Conservation (phyloP, 1,139 yeast genomes). For the Petasospora rhodanensis region DNA sequence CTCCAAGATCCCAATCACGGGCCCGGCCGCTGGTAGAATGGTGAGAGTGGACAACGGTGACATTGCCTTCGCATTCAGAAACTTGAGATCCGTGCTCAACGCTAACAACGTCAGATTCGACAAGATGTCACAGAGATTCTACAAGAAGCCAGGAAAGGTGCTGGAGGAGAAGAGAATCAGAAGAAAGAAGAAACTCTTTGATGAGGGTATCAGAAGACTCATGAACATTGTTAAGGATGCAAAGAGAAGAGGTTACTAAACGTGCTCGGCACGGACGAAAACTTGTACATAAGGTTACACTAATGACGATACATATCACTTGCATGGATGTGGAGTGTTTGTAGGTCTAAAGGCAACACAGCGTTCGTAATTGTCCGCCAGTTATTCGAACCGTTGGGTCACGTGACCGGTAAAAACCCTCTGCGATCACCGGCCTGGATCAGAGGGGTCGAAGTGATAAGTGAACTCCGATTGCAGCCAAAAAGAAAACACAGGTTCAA, state of each 20-base stretch:
- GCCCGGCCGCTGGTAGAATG: constrained; percentile 44
- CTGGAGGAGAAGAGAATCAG: constrained; percentile 38
- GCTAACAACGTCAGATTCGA: constrained; percentile 36
- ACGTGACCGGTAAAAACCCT: too few relatives aligned
- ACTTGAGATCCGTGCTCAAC: constrained; percentile 31
- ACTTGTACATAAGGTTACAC: constrained; percentile 1
- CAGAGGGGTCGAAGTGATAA: too few relatives aligned
- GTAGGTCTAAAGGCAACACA: too few relatives aligned
- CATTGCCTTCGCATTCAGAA: constrained; percentile 32
- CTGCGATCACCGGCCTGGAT: too few relatives aligned
- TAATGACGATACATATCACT: background rate
- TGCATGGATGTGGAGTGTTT: too few relatives aligned
- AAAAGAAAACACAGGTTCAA: too few relatives aligned
- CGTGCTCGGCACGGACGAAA: too few relatives aligned
- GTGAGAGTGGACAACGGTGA: constrained; percentile 35
- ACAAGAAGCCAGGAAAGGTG: constrained; percentile 44
- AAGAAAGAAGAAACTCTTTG: constrained; percentile 43
- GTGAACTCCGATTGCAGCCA: too few relatives aligned
- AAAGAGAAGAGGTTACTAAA: constrained; percentile 49
- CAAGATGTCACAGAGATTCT: constrained; percentile 37
- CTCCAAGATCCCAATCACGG: constrained; percentile 29
- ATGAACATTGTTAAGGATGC: constrained; percentile 46
- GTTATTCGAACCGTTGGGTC: too few relatives aligned
- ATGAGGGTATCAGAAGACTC: constrained; percentile 42
- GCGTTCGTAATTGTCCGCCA: too few relatives aligned